phyloP scores from a whole-genome alignment of 2,329 filamentous ascomycete genomes.

The Stachybotrys chlorohalonatus region DNA sequence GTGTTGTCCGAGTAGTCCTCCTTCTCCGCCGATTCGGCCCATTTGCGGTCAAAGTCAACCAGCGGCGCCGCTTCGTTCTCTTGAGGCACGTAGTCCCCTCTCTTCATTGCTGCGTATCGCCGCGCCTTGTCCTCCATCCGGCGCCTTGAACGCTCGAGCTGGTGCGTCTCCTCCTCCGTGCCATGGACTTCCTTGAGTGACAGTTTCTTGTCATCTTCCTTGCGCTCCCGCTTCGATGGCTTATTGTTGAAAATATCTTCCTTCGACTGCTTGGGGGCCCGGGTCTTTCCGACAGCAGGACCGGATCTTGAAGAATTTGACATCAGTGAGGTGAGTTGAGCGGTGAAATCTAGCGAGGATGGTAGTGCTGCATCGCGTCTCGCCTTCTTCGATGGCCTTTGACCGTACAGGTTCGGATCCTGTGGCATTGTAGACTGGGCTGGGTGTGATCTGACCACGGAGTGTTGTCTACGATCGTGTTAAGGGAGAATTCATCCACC shows the following conservation, averaged over 20 bases:
- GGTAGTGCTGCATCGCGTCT: constrained; percentile 62
- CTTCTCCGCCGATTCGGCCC: constrained; percentile 63
- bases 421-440: constrained; percentile 39
- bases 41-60: constrained; percentile 94
- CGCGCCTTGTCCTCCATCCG: constrained; percentile 87
- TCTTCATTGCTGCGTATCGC: constrained; percentile 81
- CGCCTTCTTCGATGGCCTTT: constrained; percentile 59
- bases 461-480: no score
- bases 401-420: constrained; percentile 69
- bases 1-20: constrained; percentile 48
- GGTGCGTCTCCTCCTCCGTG: constrained; percentile 54
- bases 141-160: constrained; percentile 62
- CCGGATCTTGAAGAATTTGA: constrained; percentile 37
- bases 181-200: constrained; percentile 42
- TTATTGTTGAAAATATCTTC: constrained; percentile 33
- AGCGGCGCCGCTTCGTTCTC: constrained; percentile 58
- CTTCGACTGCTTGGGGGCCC: constrained; percentile 36
- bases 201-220: constrained; percentile 38
- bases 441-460: neutral
- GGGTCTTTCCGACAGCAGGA: constrained; percentile 29
- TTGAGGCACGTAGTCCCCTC: constrained; percentile 68
- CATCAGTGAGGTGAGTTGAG: constrained; percentile 77
- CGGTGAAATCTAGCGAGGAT: constrained; percentile 75
- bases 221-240: constrained; percentile 15
- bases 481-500: no score